Evolutionary conservation across 2,329 filamentous ascomycete genomes (phyloP), one percentile per base, ranked within the genome.

Genomic region (Pseudogymnoascus verrucosus): DNA sequence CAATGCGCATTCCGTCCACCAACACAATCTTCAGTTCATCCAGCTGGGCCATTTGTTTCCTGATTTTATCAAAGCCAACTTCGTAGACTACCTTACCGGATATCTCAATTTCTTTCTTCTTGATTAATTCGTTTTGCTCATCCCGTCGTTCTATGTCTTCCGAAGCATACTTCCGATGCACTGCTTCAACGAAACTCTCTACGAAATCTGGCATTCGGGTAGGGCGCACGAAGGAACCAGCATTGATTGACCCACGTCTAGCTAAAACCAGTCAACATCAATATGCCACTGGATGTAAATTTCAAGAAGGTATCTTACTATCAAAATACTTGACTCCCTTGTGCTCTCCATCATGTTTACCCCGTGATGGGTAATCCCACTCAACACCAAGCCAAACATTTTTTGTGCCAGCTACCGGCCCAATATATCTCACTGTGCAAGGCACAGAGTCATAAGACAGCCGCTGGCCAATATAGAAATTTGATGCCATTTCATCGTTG

Each of bases 1-100:
- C 75, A 66, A 98, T 82, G 61, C 84, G 80, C 71, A 91, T 76
- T 12, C 89, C 87, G 76, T 98, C 93, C 6, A 99, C 80, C 40
- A 98, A 85, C 60, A 96, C 87, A 63, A 93, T 87, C 68, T 83
- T 88, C 65, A 98, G 81, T 70, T 95, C 90, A 63, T 88, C 80
- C 34, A 98, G 79, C 71, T 89, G 80, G 69, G 92, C 89, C 71
- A 96, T 87, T 75, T 93, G 86, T 68, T 83, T 83, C 47, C 89
- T 85, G 68, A 97, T 91, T 79, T 97, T 97, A 69, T 96, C 92
- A 69, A 98, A 98, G 31, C 95, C 95, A 36, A 98, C 85, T 77
- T 98, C 93, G 77, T 98, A 89, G 4, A 91, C 93, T 16, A 93
- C 84, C 76, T 98, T 98, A 39, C 83, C 90, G 77, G 80, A 96